Base-by-base conservation (phyloP, 352 stramenopile genomes). In the Phytophthora meadii region DNA sequence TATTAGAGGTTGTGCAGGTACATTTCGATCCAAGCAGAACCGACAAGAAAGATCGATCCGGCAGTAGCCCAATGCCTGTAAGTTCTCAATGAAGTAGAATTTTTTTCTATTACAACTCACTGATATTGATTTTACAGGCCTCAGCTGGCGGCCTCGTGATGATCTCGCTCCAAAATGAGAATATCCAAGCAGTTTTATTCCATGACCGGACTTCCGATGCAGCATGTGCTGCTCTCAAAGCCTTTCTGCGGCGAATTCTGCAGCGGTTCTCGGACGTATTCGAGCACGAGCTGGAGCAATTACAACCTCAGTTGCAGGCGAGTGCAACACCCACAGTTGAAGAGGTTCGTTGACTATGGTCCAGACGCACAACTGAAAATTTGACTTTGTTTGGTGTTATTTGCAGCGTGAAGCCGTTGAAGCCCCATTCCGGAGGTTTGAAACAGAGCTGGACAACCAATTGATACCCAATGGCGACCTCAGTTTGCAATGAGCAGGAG, bases 121-220 rank as follows among this genome's bases (percentile, higher is more conserved):
- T n/a, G 24, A 52, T 6, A 5, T 30, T 34, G 12, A 11, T 54
- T 19, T 58, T 59, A 37, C 30, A 82, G 81, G 44, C 74, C 25
- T 77, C 77, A 39, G 54, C 74, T 0, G 72, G 70, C 1, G 77
- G 79, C 30, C 67, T 94, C n/a, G 73, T 89, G 52, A 92, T 95
- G 84, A 76, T 89, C n/a, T 84, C 83, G 4, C 73, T 85, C 37
- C 72, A 92, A 51, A 84, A 77, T 47, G 79, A 82, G 36, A 67
- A 49, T 17, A 61, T 91, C 41, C 84, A 93, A 36, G 83, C 70
- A 15, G 85, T 92, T 46, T 72, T 95, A 30, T 95, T 95, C 54
- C 84, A 95, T 55, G 84, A 93, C 46, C 80, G 83, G 19, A 87
- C 77, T 17, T 78, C 73, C 1, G 77, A 90, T 28, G 70, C 68